Evolutionary conservation across 352 stramenopile genomes (phyloP).

Genomic region (Pythium aristosporum): DNA sequence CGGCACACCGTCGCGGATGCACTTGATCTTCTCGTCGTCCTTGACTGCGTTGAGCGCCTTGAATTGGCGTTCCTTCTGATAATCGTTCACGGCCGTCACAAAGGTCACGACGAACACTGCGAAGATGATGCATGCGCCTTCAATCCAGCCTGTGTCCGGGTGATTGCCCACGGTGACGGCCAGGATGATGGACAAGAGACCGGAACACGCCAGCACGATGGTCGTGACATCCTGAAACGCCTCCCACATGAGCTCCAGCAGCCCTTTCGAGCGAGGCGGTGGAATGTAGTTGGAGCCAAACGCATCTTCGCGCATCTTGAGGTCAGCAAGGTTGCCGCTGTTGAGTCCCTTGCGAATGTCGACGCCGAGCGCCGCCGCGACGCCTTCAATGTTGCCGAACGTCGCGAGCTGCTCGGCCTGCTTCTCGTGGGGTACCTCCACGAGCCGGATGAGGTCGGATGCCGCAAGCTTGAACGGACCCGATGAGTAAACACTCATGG

Average conservation of each 20-base stretch:
- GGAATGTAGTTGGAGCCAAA: constrained; percentile 76
- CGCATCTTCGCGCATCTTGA: constrained; percentile 48
- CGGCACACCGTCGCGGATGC: constrained; percentile 69
- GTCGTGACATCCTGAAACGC: constrained; percentile 86
- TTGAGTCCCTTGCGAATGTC: constrained; percentile 52
- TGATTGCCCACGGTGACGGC: constrained; percentile 55
- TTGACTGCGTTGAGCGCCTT: constrained; percentile 81
- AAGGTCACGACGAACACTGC: constrained; percentile 89
- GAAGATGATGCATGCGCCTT: constrained; percentile 91
- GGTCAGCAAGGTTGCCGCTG: constrained; percentile 39
- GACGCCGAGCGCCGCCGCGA: constrained; percentile 46
- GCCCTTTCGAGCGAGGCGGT: constrained; percentile 42
- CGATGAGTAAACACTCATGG: not conserved
- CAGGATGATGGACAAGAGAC: constrained; percentile 57
- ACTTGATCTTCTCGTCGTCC: constrained; percentile 84
- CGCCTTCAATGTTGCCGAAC: constrained; percentile 54
- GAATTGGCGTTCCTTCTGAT: constrained; percentile 92
- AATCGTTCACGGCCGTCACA: constrained; percentile 91
- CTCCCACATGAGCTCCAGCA: constrained; percentile 87
- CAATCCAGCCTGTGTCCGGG: constrained; percentile 79
- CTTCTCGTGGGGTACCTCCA: constrained; percentile 66
- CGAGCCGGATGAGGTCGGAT: constrained; percentile 60
- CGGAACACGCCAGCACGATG: constrained; percentile 56
- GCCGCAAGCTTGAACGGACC: not conserved
- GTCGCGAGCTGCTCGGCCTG: constrained; percentile 53